Base-by-base conservation (phyloP, 768 basidiomycete species). In the Strobilomyces confusus region DNA sequence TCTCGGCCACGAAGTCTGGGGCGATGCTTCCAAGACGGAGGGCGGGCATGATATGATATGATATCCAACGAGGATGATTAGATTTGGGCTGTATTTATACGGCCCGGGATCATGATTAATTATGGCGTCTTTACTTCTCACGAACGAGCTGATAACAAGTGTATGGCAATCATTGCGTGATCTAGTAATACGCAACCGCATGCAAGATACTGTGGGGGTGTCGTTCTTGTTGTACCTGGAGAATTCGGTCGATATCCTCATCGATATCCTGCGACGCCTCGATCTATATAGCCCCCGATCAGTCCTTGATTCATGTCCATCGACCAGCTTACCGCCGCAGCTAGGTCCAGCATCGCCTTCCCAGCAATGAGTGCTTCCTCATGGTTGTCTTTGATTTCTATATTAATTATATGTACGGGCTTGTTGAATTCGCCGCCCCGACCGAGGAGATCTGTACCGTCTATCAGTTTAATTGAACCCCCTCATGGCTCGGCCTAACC, bases 371-470 rank as follows among this genome's bases (percentile, higher is more conserved):
- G 76, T 1, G 97, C 97, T 71, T 99, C 97, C 77, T 98, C 97
- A 62, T 98, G 95, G 65, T 97, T 98, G 72, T 99, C 97, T 75
- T 91, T 97, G 72, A 98, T 98, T 67, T 99, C 97, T 56, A 98
- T 82, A 71, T 99, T 99, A 64, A 99, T 91, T 40, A 99, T 70
- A 70, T 99, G 97, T 17, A 98, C 93, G 2, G 95, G 89, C 55
- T 86, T 86, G 73, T 93, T 98, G 65, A 84, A 86, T 52, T 98
- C 95, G 5, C 97, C 92, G 26, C 93, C 94, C 59, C 92, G 81
- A 30, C 78, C 72, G 53, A 98, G 75, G 14, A 99, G 74, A 73
- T 99, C 97, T 93, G 56, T 46, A 19, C 34, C 42, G 49, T 45
- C 43, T 37, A 42, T 61, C 57, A 59, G 49, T 32, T 61, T 40